Conservation (phyloP, 2,329 filamentous ascomycete genomes). For the Trichoderma koningii region DNA sequence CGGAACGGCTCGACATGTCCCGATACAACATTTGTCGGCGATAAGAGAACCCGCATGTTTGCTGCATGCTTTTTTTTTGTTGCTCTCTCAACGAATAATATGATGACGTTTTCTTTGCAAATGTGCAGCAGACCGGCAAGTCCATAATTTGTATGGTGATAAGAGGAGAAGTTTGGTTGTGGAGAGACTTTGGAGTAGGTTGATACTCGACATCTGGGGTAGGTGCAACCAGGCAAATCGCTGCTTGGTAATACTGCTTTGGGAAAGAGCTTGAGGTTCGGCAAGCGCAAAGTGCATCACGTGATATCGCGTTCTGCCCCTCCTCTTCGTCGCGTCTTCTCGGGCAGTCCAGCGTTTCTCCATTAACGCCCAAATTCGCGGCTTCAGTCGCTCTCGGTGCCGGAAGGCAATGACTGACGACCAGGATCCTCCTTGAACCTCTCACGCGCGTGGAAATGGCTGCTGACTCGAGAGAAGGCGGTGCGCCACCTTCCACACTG, state of each 20-base stretch:
- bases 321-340: slow-evolving; percentile 30
- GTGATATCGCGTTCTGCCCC: slow-evolving; percentile 32
- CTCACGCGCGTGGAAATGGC: slow-evolving; percentile 28
- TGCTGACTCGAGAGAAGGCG: slow-evolving; percentile 30
- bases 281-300: slow-evolving; percentile 24
- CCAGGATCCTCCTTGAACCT: slow-evolving; percentile 30
- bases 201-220: neutral
- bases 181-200: no score
- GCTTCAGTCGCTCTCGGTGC: slow-evolving; percentile 33
- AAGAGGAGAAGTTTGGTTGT: no score
- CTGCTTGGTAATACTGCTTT: neutral
- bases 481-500: slow-evolving; percentile 73
- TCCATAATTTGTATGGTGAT: neutral
- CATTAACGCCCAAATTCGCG: neutral
- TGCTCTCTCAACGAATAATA: no score
- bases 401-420: slow-evolving; percentile 37
- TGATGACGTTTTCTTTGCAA: no score
- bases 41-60: no score
- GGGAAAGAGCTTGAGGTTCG: neutral
- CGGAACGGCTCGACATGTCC: neutral
- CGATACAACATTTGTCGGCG: no score
- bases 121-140: no score
- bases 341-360: neutral
- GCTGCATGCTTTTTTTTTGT: no score
- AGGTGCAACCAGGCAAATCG: neutral